Conservation (phyloP, 176 grass and related monocot genomes). For the Pontederia crassipes region DNA sequence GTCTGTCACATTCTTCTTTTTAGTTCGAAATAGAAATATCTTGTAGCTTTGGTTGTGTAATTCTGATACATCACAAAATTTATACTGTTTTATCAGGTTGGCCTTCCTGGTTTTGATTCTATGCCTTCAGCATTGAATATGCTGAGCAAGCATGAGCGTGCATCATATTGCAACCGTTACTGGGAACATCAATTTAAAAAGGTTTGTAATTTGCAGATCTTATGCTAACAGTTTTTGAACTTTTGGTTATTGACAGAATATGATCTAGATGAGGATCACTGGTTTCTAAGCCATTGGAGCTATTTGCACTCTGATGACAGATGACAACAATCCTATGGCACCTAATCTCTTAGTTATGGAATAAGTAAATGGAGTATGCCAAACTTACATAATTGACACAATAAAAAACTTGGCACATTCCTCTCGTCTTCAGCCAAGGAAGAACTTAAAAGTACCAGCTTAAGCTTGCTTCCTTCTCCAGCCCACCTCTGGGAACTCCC, state of each 20-base stretch:
- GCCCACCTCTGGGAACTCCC: too few species aligned
- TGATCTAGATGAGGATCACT: background rate
- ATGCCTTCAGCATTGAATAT: slow-evolving; percentile 96
- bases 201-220: slow-evolving; percentile 29
- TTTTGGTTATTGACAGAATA: background rate
- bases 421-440: too few species aligned
- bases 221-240: background rate
- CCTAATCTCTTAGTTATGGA: too few species aligned
- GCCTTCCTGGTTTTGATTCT: slow-evolving; percentile 99
- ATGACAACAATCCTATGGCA: too few species aligned
- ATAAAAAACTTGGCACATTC: too few species aligned
- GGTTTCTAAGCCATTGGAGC: background rate
- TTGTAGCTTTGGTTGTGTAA: background rate
- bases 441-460: too few species aligned
- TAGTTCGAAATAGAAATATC: background rate
- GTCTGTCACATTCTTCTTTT: slow-evolving; percentile 24
- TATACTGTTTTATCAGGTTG: slow-evolving; percentile 48
- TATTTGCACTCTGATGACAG: background rate
- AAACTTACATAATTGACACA: too few species aligned
- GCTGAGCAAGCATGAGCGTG: slow-evolving; percentile 84
- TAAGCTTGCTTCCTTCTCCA: too few species aligned
- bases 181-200: slow-evolving; percentile 99
- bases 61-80: background rate
- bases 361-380: too few species aligned
- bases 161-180: slow-evolving; percentile 92